Base-by-base conservation (phyloP, 2,329 filamentous ascomycete species). In the Akanthomyces muscarius region DNA sequence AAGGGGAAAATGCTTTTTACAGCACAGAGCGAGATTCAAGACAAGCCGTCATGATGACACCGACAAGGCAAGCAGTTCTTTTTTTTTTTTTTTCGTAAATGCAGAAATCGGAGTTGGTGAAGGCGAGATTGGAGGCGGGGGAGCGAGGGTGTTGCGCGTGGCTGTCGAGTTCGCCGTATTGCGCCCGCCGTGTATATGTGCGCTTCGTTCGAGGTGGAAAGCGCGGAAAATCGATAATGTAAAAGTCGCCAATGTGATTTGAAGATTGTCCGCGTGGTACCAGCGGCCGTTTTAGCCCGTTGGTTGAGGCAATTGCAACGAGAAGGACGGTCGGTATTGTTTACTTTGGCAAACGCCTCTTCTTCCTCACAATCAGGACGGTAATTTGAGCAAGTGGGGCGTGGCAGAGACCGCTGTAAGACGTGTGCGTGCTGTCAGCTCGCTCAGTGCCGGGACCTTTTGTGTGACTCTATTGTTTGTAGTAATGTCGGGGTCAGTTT, bases 311-410 rank as follows among this genome's bases (percentile, higher is more conserved):
- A 44, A 42, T 59, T 18, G 38, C 25, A 8, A 21, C 13, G 5
- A n/a, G 25, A n/a, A 30, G n/a, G 11, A 41, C 42, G 30, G 21
- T 21, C 7, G 8, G 36, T 38, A 41, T 51, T 51, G 56, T 59
- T 42, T 59, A 51, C 25, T 51, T 28, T 57, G 25, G 54, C 57
- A 60, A 60, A 51, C 36, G 47, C 18, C 33, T 30, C 8, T 8
- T 36, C 30, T 36, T 36, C 6, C 4, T 8, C 33, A 36, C 33
- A 11, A 11, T 44, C 38, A 44, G 16, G 18, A 38, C 36, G 33
- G 57, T 52, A 60, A 60, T 52, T 60, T 60, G 47, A 16, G 47
- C 47, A 23, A 44, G 57, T 60, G 57, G 48, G 25, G 57, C 42
- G 30, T 10, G 47, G 36, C 52, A 38, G 33, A 38, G 47, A 50